phyloP scores from a whole-genome alignment of 139 green algal species.

The Closterium sp. region DNA sequence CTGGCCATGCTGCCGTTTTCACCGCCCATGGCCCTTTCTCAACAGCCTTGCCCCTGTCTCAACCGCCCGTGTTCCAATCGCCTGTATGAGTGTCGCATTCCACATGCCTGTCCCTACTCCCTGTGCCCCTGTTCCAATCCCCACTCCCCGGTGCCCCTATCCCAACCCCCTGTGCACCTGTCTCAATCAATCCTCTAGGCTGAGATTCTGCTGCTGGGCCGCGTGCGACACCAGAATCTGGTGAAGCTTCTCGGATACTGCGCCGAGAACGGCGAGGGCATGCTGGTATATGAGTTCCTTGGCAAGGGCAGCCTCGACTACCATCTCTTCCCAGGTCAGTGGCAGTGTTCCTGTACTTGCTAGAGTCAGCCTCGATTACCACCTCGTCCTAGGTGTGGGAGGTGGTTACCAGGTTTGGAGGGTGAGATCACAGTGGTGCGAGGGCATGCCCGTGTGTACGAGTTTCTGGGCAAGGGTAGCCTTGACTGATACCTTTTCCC shows the following conservation, averaged over 20 bases:
- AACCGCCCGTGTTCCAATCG: too few relatives aligned
- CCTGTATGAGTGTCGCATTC: too few relatives aligned
- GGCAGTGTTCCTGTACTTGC: not conserved
- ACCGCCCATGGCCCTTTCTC: too few relatives aligned
- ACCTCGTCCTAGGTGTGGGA: not conserved
- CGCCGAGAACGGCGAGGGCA: constrained; percentile 27
- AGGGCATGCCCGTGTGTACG: constrained; percentile 32
- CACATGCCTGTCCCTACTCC: too few relatives aligned
- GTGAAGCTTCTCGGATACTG: constrained; percentile 33
- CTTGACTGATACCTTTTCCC: constrained; percentile 38
- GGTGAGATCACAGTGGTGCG: not conserved
- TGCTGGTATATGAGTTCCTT: constrained; percentile 45
- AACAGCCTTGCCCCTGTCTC: too few relatives aligned
- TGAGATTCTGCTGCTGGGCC: constrained; percentile 23
- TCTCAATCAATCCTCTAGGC: not conserved
- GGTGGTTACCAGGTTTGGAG: not conserved
- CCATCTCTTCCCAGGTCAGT: constrained; percentile 12
- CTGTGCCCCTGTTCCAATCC: not conserved
- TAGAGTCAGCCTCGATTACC: not conserved
- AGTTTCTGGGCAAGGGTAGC: constrained; percentile 33
- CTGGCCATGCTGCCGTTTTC: too few relatives aligned
- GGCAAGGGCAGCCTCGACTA: constrained; percentile 31
- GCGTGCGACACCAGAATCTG: constrained; percentile 26
- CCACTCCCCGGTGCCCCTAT: too few relatives aligned
- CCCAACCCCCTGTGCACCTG: not conserved